These are phyloP conservation scores for Trichosporon sp. DNA, from an alignment of 1,284 basidiomycete genomes.

Conservation along the genomic window DNA sequence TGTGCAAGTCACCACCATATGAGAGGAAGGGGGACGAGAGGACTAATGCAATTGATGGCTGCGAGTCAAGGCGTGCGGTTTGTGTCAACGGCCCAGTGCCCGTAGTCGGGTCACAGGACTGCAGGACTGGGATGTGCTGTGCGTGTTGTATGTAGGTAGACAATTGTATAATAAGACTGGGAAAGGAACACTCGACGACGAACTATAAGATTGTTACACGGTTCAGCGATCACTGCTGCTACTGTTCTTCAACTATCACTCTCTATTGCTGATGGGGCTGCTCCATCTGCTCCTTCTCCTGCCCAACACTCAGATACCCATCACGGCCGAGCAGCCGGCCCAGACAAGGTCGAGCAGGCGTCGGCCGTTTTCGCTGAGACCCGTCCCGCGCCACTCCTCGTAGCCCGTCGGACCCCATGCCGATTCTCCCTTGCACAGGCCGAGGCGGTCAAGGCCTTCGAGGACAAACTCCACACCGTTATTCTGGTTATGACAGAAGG, in stretches of 20 bases:
- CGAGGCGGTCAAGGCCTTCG: slow-evolving; percentile 48
- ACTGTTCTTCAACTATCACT: not conserved
- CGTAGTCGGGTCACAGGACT: not conserved
- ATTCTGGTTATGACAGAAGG: slow-evolving; percentile 47
- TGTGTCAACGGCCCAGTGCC: not conserved
- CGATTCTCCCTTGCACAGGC: slow-evolving; percentile 45
- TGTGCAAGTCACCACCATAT: not conserved
- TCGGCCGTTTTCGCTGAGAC: slow-evolving; percentile 44
- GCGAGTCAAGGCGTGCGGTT: not conserved
- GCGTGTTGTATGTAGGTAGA: not conserved
- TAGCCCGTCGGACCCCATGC: slow-evolving; percentile 51
- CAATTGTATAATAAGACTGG: not conserved
- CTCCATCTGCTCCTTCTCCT: not conserved
- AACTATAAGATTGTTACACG: not conserved
- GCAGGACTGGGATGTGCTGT: not conserved
- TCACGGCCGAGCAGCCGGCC: slow-evolving; percentile 45
- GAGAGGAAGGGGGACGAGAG: not conserved
- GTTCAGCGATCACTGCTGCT: not conserved
- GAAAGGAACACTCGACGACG: not conserved
- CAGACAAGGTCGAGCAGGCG: slow-evolving; percentile 45
- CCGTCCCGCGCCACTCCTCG: slow-evolving; percentile 49
- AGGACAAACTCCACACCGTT: slow-evolving; percentile 50
- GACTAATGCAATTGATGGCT: not conserved
- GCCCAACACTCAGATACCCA: slow-evolving; percentile 30
- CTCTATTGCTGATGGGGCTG: not conserved